These are phyloP conservation scores for Jackrogersella multiformis DNA, from an alignment of 495 filamentous ascomycete species.

Conservation along the genomic window DNA sequence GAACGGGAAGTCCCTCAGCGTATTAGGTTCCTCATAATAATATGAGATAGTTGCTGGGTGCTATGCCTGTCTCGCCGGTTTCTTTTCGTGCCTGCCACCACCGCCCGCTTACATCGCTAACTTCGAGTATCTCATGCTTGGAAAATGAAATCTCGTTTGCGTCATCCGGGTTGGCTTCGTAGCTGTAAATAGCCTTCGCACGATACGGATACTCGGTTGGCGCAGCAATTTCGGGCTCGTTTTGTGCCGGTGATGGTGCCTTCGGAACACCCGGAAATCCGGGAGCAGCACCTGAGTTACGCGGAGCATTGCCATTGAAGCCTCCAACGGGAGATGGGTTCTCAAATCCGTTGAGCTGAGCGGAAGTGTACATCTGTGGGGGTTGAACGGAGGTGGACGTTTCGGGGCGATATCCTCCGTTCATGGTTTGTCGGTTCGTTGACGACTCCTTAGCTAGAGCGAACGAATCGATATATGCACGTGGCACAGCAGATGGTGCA, in stretches of 20 bases:
- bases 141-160: slow-evolving; percentile 97
- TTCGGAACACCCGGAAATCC: slow-evolving; percentile 50
- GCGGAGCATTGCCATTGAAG: slow-evolving; percentile 55
- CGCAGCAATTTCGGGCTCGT: slow-evolving; percentile 72
- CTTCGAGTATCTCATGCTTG: slow-evolving; percentile 96
- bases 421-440: slow-evolving; percentile 73
- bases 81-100: slow-evolving; percentile 99
- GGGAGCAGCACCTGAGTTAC: slow-evolving; percentile 51
- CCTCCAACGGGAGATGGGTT: slow-evolving; percentile 92
- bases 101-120: slow-evolving; percentile 94
- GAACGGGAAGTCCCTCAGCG: not conserved
- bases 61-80: slow-evolving; percentile 94
- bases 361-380: slow-evolving; percentile 97
- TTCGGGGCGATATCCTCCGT: slow-evolving; percentile 74
- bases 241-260: slow-evolving; percentile 44
- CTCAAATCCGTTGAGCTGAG: slow-evolving; percentile 94
- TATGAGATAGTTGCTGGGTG: slow-evolving; percentile 97
- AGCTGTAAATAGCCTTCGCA: slow-evolving; percentile 98
- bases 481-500: slow-evolving; percentile 84
- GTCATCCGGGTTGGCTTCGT: slow-evolving; percentile 97
- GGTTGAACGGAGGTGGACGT: slow-evolving; percentile 78
- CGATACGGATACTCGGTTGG: slow-evolving; percentile 96
- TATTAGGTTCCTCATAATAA: slow-evolving; percentile 70
- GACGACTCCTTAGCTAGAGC: slow-evolving; percentile 89
- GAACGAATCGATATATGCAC: slow-evolving; percentile 94